Percentiles rank a stretch among this genome's conserved stretches.
These are phyloP conservation scores for Physcomitrellopsis africana DNA, from an alignment of 225 moss, liverwort and hornwort genomes.

Conservation along the genomic window DNA sequence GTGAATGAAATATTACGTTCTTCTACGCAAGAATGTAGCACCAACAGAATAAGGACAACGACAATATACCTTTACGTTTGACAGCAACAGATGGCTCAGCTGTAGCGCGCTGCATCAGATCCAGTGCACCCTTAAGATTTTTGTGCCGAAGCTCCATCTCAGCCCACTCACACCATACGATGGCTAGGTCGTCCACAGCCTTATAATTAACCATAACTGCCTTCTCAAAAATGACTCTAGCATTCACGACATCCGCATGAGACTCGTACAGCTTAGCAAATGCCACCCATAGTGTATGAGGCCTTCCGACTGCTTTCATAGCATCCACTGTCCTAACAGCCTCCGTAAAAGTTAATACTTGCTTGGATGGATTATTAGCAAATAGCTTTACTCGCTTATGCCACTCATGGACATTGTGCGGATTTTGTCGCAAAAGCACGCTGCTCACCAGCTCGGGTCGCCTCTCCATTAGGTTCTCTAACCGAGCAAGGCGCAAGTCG, in stretches of 20 bases:
- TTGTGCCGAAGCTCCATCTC: constrained; percentile 95
- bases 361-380: constrained; percentile 71
- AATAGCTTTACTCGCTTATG: constrained; percentile 96
- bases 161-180: constrained; percentile 98
- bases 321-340: constrained; percentile 94
- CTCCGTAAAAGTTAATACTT: constrained; percentile 88
- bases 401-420: constrained; percentile 99
- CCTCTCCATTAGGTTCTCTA: constrained; percentile 91
- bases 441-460: constrained; percentile 94
- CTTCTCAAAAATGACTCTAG: constrained; percentile 91
- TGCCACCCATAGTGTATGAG: constrained; percentile 92
- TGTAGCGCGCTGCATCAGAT: constrained; percentile 91
- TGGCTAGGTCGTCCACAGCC: constrained; percentile 95
- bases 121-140: constrained; percentile 82
- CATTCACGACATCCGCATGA: constrained; percentile 81
- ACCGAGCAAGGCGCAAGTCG: constrained; percentile 82
- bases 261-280: constrained; percentile 89
- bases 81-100: constrained; percentile 84
- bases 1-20: not conserved
- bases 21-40: not conserved
- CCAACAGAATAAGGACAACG: not conserved
- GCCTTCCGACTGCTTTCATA: constrained; percentile 85
- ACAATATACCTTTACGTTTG: constrained; percentile 68
- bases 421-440: constrained; percentile 90
- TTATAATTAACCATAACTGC: constrained; percentile 93